A percentile compares a stretch with the other conserved stretches of the same genome.
Evolutionary conservation across 805 yeast species (phyloP).

Genomic region (Blastobotrys peoriensis): DNA sequence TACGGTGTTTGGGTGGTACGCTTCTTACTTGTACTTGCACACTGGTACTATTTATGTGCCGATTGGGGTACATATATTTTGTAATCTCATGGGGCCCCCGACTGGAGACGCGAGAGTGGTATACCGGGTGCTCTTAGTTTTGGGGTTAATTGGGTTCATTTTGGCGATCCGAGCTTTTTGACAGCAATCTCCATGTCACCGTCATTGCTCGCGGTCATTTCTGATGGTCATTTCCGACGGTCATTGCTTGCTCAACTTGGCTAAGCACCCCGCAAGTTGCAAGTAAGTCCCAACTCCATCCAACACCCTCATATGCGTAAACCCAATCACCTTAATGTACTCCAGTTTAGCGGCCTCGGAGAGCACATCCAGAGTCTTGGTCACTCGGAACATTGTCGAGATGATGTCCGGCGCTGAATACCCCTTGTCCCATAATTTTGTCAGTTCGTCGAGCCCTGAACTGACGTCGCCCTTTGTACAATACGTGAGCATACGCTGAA

Average conservation of each 20-base stretch:
- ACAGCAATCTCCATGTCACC: not conserved
- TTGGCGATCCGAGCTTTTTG: conserved; percentile 3
- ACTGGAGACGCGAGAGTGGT: conserved; percentile 15
- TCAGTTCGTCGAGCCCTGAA: conserved; percentile 56
- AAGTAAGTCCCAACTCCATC: conserved; percentile 89
- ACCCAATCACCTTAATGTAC: conserved; percentile 79
- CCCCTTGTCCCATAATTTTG: conserved; percentile 78
- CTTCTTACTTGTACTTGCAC: conserved; percentile 49
- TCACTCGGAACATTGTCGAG: conserved; percentile 82
- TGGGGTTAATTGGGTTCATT: conserved; percentile 40
- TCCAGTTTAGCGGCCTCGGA: conserved; percentile 69
- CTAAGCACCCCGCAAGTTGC: conserved; percentile 78
- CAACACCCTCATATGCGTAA: conserved; percentile 82
- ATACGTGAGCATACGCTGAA: conserved; percentile 58
- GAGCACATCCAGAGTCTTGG: conserved; percentile 59
- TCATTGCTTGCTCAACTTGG: conserved; percentile 36
- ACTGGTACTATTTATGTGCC: conserved; percentile 52
- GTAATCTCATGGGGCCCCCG: conserved; percentile 72
- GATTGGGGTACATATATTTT: conserved; percentile 53
- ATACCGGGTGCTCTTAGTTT: conserved; percentile 31
- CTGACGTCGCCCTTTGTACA: conserved; percentile 47
- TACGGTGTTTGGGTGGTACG: conserved; percentile 61
- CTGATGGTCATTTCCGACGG: not conserved
- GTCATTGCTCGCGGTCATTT: conserved; percentile 1
- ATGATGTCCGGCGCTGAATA: conserved; percentile 91